Conservation (phyloP, 176 grass and related monocot species). For the Tillandsia fasciculata region DNA sequence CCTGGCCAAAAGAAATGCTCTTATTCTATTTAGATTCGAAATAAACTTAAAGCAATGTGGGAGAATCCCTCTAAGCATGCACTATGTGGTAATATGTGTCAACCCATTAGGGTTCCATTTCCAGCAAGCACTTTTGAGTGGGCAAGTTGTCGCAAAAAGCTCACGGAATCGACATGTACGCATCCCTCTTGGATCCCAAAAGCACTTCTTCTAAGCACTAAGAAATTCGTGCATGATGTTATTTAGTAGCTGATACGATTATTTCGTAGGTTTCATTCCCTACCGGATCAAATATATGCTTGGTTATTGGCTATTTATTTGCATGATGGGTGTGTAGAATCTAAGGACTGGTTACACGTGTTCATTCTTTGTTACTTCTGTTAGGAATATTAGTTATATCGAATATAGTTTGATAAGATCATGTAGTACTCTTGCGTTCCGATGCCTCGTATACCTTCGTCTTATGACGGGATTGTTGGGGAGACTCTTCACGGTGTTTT, state of each 20-base stretch:
- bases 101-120: constrained; percentile 6
- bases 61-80: background rate
- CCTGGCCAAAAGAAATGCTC: too few relatives aligned
- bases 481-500: too few relatives aligned
- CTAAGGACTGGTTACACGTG: background rate
- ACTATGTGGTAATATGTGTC: background rate
- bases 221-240: constrained; percentile 25
- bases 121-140: constrained; percentile 4
- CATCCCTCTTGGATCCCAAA: constrained; percentile 5
- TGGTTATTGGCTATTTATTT: constrained; percentile 9
- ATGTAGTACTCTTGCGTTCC: too few relatives aligned
- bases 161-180: constrained; percentile 11
- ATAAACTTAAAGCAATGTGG: constrained; percentile 6
- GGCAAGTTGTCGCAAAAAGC: constrained; percentile 20
- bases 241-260: constrained; percentile 2
- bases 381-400: too few relatives aligned
- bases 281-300: constrained; percentile 14
- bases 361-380: too few relatives aligned
- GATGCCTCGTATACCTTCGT: too few relatives aligned
- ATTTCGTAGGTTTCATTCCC: constrained; percentile 12
- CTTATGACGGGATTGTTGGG: too few relatives aligned
- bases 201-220: constrained; percentile 8
- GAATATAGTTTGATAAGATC: too few relatives aligned
- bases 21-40: background rate
- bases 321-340: background rate